phyloP scores from a whole-genome alignment of 1,139 yeast species.

The Hemisphaericaspora xylanilytica region DNA sequence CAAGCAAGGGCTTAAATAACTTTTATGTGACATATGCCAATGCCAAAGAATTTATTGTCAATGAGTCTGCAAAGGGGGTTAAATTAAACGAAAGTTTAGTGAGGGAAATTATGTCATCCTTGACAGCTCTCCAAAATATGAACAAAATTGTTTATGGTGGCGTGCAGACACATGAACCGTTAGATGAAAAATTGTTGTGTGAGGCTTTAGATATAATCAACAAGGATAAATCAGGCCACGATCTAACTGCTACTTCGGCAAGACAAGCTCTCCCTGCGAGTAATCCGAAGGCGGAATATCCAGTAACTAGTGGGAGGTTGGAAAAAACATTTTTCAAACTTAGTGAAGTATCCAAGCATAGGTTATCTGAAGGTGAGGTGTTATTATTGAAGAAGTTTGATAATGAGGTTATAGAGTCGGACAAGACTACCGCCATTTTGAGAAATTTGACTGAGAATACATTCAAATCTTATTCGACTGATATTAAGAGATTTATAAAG shows the following conservation, averaged over 20 bases:
- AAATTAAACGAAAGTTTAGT: constrained; percentile 11
- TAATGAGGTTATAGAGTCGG: constrained; percentile 12
- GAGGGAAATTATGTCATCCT: constrained; percentile 11
- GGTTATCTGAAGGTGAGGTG: constrained; percentile 11
- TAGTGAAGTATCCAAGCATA: constrained; percentile 13
- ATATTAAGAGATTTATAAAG: constrained; percentile 14
- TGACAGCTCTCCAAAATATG: constrained; percentile 12
- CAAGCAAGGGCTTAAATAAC: constrained; percentile 12
- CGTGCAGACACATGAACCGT: constrained; percentile 8
- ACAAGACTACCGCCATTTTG: constrained; percentile 9
- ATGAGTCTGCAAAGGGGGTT: constrained; percentile 7
- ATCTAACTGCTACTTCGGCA: not conserved
- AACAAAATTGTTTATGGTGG: constrained; percentile 12
- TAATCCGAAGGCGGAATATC: not conserved
- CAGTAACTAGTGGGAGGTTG: not conserved
- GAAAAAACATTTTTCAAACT: constrained; percentile 6
- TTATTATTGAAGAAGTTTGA: constrained; percentile 14
- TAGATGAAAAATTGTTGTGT: constrained; percentile 11
- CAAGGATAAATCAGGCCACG: not conserved
- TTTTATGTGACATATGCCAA: constrained; percentile 9
- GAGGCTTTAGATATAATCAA: constrained; percentile 4
- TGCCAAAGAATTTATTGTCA: constrained; percentile 11
- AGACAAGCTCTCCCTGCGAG: not conserved
- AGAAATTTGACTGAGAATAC: constrained; percentile 13
- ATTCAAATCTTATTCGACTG: constrained; percentile 16